These are phyloP conservation scores for Aspergillus oerlinghausenensis DNA, from an alignment of 2,329 filamentous ascomycete species.

Conservation along the genomic window DNA sequence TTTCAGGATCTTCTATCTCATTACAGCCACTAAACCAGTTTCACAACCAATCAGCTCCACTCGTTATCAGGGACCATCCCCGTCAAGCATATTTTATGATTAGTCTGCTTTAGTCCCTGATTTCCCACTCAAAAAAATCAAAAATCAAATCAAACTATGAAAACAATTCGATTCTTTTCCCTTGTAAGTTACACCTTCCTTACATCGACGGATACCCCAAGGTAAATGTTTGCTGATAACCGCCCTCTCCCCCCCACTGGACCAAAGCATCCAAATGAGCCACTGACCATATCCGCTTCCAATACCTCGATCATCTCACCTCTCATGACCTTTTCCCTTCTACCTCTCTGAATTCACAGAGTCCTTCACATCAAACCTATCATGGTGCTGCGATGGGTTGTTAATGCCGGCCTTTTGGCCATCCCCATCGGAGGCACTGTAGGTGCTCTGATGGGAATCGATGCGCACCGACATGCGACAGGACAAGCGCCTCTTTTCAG, in stretches of 20 bases:
- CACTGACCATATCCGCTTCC: background rate
- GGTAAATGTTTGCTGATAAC: background rate
- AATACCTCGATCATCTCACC: background rate
- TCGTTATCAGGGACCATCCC: background rate
- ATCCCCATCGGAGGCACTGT: constrained; percentile 49
- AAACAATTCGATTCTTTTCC: background rate
- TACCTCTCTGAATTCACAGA: background rate
- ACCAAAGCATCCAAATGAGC: background rate
- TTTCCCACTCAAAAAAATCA: background rate
- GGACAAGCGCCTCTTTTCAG: constrained; percentile 46
- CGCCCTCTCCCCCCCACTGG: background rate
- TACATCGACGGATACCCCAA: background rate
- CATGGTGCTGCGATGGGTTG: constrained; percentile 40
- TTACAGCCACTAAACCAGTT: background rate
- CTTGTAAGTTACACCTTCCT: background rate
- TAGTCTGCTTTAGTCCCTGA: background rate
- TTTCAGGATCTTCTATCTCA: too few relatives aligned
- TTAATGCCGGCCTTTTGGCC: constrained; percentile 49
- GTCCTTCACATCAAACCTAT: background rate
- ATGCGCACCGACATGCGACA: constrained; percentile 40
- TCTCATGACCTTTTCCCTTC: background rate
- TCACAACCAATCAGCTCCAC: background rate
- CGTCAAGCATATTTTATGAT: background rate
- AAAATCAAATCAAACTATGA: background rate
- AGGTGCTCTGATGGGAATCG: constrained; percentile 48